phyloP scores from a whole-genome alignment of 257 asterid genomes.

The Fraxinus quadrangulata region DNA sequence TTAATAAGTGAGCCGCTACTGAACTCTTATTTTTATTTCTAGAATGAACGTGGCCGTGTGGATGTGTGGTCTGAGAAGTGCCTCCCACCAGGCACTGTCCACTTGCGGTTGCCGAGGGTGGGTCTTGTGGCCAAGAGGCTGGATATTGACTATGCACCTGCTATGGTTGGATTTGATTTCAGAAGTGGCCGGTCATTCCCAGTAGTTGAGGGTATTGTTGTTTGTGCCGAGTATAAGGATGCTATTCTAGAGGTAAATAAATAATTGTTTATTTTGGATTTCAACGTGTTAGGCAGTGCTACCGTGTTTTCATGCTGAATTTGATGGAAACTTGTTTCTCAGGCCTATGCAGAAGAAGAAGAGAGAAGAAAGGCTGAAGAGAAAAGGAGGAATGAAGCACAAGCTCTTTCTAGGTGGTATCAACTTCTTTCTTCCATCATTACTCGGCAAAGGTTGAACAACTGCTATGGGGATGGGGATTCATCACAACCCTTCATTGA shows the following conservation, averaged over 20 bases:
- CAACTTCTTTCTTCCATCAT: conserved; percentile 89
- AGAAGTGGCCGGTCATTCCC: conserved; percentile 78
- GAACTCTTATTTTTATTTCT: conserved; percentile 26
- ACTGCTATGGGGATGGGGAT: conserved; percentile 52
- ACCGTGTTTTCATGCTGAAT: conserved; percentile 2
- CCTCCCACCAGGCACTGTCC: conserved; percentile 96
- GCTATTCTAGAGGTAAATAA: conserved; percentile 70
- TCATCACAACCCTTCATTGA: conserved; percentile 34
- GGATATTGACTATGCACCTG: conserved; percentile 78
- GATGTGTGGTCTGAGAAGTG: conserved; percentile 99
- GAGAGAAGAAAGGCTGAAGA: conserved; percentile 74
- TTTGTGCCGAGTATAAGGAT: conserved; percentile 79
- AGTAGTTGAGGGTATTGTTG: conserved; percentile 79
- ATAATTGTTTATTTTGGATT: neutral
- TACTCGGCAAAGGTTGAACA: conserved; percentile 74
- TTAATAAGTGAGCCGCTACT: conserved; percentile 15
- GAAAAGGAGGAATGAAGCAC: conserved; percentile 56
- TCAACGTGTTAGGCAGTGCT: neutral
- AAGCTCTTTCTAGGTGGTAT: conserved; percentile 91
- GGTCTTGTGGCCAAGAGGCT: conserved; percentile 68
- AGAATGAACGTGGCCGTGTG: conserved; percentile 96
- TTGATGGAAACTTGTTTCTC: conserved; percentile 19
- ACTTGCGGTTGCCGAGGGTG: conserved; percentile 73
- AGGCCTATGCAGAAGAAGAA: conserved; percentile 94
- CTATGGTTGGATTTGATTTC: conserved; percentile 95